Evolutionary conservation across 352 stramenopile species (phyloP).

Genomic region (Pythium myriotylum): DNA sequence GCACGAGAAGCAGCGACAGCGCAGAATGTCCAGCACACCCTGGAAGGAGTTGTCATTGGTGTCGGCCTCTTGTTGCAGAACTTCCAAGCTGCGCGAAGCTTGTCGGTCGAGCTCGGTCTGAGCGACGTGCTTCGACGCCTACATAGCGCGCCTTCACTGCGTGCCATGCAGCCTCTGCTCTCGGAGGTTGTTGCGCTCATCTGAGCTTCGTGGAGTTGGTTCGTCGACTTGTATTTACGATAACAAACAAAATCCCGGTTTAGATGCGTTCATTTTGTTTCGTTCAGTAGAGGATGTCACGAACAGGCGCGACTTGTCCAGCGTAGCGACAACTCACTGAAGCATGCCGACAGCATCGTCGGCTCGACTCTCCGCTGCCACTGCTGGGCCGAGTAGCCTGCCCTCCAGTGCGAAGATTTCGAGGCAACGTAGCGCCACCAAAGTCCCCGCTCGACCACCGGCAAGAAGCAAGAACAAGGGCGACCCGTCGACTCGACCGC

Average conservation of each 20-base stretch:
- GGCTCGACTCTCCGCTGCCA: conserved; percentile 4
- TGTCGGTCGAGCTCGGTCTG: conserved; percentile 68
- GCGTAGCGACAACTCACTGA: neutral
- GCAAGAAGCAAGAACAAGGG: conserved; percentile 8
- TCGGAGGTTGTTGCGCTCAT: conserved; percentile 69
- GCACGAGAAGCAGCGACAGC: conserved; percentile 32
- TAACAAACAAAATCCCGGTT: conserved; percentile 15
- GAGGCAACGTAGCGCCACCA: conserved; percentile 4
- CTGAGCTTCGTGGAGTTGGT: conserved; percentile 17
- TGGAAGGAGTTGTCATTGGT: conserved; percentile 67
- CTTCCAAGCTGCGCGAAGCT: conserved; percentile 55
- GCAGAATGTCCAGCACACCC: conserved; percentile 39
- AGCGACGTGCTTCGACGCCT: conserved; percentile 64
- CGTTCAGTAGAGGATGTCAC: neutral
- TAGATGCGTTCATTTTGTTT: neutral
- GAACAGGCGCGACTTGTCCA: conserved; percentile 6
- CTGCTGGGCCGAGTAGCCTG: neutral
- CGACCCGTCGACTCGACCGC: conserved; percentile 1
- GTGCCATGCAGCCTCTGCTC: conserved; percentile 52
- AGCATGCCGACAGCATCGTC: conserved; percentile 21
- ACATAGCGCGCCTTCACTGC: conserved; percentile 41
- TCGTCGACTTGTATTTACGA: conserved; percentile 11
- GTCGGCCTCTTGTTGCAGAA: conserved; percentile 66
- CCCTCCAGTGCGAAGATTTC: neutral
- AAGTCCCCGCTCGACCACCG: neutral